Evolutionary conservation across 2,329 filamentous ascomycete species (phyloP).

Genomic region (Aureobasidium sp.): DNA sequence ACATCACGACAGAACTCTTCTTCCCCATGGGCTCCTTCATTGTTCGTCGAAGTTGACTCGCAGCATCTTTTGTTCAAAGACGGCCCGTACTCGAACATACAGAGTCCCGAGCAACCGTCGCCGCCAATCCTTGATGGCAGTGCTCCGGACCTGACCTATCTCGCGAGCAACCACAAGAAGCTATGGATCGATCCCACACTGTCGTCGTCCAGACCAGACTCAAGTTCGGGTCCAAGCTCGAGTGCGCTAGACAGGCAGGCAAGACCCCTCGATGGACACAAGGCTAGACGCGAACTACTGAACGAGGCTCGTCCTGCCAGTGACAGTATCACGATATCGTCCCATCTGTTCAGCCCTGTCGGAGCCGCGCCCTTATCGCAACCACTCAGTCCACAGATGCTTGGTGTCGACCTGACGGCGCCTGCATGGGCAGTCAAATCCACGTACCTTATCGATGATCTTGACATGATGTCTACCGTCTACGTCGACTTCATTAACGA

Average conservation of each 20-base stretch:
- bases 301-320: background rate
- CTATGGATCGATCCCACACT: conserved; percentile 1
- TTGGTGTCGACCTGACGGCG: background rate
- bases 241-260: background rate
- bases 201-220: background rate
- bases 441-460: background rate
- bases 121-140: background rate
- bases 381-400: background rate
- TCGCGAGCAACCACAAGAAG: background rate
- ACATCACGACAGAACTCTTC: background rate
- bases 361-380: background rate
- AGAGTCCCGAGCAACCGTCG: background rate
- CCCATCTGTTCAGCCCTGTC: background rate
- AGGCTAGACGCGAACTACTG: background rate
- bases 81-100: background rate
- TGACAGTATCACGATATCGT: background rate
- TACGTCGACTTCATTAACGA: conserved; percentile 2
- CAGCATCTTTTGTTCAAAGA: background rate
- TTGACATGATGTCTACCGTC: conserved; percentile 1
- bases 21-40: background rate
- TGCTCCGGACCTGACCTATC: background rate
- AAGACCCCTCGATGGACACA: background rate
- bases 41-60: background rate
- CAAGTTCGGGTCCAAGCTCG: background rate
- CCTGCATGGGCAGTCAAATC: conserved; percentile 6